Evolutionary conservation across 352 stramenopile species (phyloP), one percentile per base, ranked within the genome.

Genomic region (Pythium aquatile): DNA sequence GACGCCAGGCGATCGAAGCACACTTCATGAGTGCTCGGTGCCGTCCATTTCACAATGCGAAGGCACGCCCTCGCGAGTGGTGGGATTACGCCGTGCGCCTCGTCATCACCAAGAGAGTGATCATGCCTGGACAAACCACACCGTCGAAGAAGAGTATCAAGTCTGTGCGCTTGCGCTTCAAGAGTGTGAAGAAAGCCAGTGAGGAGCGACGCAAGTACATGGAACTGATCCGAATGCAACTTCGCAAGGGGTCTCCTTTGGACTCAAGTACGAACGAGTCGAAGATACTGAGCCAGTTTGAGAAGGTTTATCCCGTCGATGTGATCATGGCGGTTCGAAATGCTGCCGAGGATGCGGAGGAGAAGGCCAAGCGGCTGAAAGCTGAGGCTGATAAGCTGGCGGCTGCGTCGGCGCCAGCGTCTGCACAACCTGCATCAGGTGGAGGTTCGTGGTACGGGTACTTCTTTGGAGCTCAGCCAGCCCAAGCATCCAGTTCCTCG

Each of bases 391-490:
- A 57, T 10, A 61, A 71, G 52, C 57, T 71, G 9, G 73, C 68
- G 16, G 74, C 68, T 14, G 61, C 63, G 33, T 35, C 71, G 58
- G 51, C 72, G 35, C 17, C 66, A 68, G 40, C 48, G 29, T 26
- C 49, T 7, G 55, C 59, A 26, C 26, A 70, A 70, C 20, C 46
- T 33, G 46, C 46, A 20, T 37, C 55, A 49, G 57, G 64, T 17
- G 75, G 75, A 33, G 69, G 72, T 2, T 88, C 82, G 2, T 94
- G 86, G 86, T 94, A 93, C 55, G 81, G 73, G 14, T 94, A 93
- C 52, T 93, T 94, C 58, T 94, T 94, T 44, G 77, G 81, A 42
- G 69, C 66, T 6, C 62, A 76, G 17, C 16, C 62, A 20, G 13
- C 33, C 1, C 24, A 40, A 3, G 9, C 61, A 10, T 42, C 65